Evolutionary conservation across 768 basidiomycete genomes (phyloP).

Genomic region (Rhodotorula babjevae): DNA sequence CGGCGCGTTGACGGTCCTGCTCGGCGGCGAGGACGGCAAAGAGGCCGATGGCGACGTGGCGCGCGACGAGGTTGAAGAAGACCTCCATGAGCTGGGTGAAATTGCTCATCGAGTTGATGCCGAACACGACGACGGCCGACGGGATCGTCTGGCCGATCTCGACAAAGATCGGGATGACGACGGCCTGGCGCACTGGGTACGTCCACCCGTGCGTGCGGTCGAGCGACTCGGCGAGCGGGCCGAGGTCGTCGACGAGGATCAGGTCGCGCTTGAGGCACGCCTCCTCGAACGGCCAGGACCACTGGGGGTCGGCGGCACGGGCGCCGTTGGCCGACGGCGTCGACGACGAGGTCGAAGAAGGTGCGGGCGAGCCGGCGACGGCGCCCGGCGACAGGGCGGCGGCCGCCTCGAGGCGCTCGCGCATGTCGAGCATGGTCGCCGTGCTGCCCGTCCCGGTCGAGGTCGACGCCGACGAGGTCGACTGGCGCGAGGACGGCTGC

Average conservation of each 20-base stretch:
- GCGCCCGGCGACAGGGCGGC: neutral
- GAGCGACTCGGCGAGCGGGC: constrained; percentile 5
- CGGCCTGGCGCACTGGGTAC: constrained; percentile 7
- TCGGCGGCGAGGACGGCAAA: constrained; percentile 31
- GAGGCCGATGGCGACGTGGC: constrained; percentile 27
- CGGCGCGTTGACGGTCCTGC: constrained; percentile 27
- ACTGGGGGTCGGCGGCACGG: neutral
- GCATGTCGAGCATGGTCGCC: constrained; percentile 24
- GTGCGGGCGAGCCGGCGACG: neutral
- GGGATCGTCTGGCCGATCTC: constrained; percentile 23
- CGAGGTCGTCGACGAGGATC: constrained; percentile 28
- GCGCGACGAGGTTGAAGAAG: constrained; percentile 30
- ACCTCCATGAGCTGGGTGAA: constrained; percentile 19
- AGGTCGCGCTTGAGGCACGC: constrained; percentile 27
- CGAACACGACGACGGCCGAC: constrained; percentile 27
- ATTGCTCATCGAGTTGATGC: constrained; percentile 24
- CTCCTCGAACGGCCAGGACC: constrained; percentile 38
- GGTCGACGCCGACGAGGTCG: constrained; percentile 17
- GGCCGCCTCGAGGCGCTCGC: constrained; percentile 19
- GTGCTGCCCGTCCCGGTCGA: constrained; percentile 18
- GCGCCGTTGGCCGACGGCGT: neutral
- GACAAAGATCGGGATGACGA: constrained; percentile 32
- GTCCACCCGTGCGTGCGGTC: constrained; percentile 23
- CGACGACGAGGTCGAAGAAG: constrained; percentile 1
- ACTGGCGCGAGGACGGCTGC: constrained; percentile 4